Base-by-base conservation (phyloP, 176 grass and related monocot genomes). In the Avena insularis region DNA sequence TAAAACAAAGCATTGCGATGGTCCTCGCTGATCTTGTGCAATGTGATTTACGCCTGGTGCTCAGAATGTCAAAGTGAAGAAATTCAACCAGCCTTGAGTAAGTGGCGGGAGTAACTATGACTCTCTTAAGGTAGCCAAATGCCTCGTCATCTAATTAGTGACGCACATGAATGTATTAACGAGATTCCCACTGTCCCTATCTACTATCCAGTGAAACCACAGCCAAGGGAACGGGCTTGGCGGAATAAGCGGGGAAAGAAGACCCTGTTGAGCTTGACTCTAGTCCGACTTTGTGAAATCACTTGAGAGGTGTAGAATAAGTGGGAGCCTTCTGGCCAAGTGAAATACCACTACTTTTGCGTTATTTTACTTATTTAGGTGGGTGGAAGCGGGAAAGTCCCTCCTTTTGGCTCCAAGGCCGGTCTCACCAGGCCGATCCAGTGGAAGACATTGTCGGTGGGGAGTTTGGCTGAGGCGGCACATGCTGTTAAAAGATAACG, bases 1-100 rank as follows among this genome's bases (percentile, higher is more conserved):
- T 94, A 91, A 94, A 94, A 90, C 80, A 94, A 91, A 94, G 89
- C 87, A 94, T 90, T 91, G 92, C 81, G 87, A 94, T 91, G 84
- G 89, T 94, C 92, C 92, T 38, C 11, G 64, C 81, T 85, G 86
- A 93, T 94, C n/a, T n/a, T n/a, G n/a, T n/a, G n/a, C n/a, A n/a
- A n/a, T n/a, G n/a, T n/a, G n/a, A n/a, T n/a, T n/a, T n/a, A n/a
- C n/a, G n/a, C n/a, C n/a, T n/a, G n/a, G n/a, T n/a, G n/a, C n/a
- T n/a, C n/a, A n/a, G n/a, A n/a, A n/a, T n/a, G n/a, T n/a, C n/a
- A n/a, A n/a, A n/a, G n/a, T n/a, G n/a, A n/a, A n/a, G n/a, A n/a
- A n/a, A n/a, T n/a, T n/a, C n/a, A n/a, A n/a, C n/a, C n/a, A n/a
- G n/a, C n/a, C n/a, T n/a, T n/a, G n/a, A n/a, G n/a, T n/a, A n/a